Evolutionary conservation across 768 basidiomycete genomes (phyloP).

Genomic region (Bullera alba): DNA sequence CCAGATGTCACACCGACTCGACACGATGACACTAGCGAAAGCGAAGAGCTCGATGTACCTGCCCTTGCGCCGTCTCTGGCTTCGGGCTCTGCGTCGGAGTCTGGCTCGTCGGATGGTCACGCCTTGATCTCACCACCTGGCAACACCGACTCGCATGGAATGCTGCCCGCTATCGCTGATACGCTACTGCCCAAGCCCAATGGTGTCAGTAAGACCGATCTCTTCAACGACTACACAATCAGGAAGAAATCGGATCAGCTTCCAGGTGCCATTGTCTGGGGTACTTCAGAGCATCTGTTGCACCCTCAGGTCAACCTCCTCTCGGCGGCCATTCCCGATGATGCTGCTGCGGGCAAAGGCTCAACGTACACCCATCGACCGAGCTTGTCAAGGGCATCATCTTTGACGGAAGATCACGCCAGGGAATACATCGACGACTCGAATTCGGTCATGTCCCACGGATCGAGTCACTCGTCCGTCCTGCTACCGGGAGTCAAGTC

Average conservation of each 20-base stretch:
- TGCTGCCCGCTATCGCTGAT: not conserved
- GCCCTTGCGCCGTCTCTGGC: constrained; percentile 31
- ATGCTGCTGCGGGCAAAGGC: no score
- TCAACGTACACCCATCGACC: no score
- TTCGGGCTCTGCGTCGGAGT: constrained; percentile 19
- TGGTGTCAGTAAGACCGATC: no score
- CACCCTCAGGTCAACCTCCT: not conserved
- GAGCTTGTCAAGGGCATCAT: not conserved
- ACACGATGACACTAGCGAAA: no score
- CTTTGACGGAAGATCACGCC: no score
- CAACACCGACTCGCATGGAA: not conserved
- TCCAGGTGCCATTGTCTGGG: not conserved
- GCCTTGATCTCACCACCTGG: constrained; percentile 20
- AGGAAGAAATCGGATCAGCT: not conserved
- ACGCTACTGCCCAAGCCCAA: not conserved
- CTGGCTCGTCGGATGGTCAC: constrained; percentile 26
- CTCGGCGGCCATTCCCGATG: not conserved
- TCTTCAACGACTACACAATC: no score
- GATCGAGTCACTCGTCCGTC: constrained; percentile 14
- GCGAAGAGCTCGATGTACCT: constrained; percentile 15
- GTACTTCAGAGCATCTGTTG: not conserved
- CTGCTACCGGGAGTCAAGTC: constrained; percentile 35
- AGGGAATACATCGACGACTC: no score
- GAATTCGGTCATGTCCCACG: constrained; percentile 3
- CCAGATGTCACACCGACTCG: no score